A percentile compares a stretch with the other conserved stretches of the same genome.
These are phyloP conservation scores for Tieghemiomyces parasiticus DNA, from an alignment of 192 early-diverging fungal genomes.

Conservation along the genomic window DNA sequence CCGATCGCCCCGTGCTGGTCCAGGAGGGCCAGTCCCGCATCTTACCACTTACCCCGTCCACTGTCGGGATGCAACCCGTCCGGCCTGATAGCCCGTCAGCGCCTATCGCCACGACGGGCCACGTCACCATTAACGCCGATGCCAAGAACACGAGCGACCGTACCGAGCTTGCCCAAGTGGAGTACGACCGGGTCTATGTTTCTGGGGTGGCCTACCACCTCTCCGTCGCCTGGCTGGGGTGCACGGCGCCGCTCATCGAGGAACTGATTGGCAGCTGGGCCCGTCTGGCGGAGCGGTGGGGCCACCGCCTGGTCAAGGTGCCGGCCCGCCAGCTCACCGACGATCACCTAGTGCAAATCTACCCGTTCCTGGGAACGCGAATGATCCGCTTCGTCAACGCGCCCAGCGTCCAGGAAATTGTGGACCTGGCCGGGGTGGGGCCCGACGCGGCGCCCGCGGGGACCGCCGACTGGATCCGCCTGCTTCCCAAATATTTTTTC, in stretches of 20 bases:
- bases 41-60: neutral
- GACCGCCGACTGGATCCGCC: neutral
- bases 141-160: constrained; percentile 57
- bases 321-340: constrained; percentile 53
- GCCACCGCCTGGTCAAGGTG: constrained; percentile 79
- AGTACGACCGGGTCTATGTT: constrained; percentile 84
- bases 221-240: constrained; percentile 90
- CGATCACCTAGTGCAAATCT: constrained; percentile 48
- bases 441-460: neutral
- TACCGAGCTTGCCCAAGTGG: constrained; percentile 69
- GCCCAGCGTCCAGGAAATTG: neutral
- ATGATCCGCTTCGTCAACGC: constrained; percentile 20
- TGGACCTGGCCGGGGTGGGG: neutral
- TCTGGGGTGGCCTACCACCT: constrained; percentile 81
- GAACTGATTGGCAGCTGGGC: constrained; percentile 72
- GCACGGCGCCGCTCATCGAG: constrained; percentile 76
- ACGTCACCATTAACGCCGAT: constrained; percentile 60
- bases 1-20: too few relatives aligned
- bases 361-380: constrained; percentile 78
- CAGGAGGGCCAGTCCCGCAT: neutral
- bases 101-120: neutral
- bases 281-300: constrained; percentile 67
- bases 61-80: neutral
- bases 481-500: constrained; percentile 45
- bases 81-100: neutral